These are phyloP conservation scores for Hansenula lynferdii DNA, from an alignment of 1,139 yeast genomes.

Conservation along the genomic window DNA sequence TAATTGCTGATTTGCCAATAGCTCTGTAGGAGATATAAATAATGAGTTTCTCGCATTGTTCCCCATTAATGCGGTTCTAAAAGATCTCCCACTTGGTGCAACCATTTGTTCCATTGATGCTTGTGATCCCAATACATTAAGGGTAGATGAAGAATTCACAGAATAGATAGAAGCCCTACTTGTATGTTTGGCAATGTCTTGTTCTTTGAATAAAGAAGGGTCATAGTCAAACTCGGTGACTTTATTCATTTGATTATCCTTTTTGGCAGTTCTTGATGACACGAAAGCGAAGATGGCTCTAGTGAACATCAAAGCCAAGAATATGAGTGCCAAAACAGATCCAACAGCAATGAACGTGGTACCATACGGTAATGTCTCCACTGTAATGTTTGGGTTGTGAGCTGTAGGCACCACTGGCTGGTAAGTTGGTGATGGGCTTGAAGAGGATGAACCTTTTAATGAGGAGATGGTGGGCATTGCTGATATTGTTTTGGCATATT, in stretches of 20 bases:
- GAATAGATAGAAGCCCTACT: slow-evolving; percentile 21
- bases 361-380: slow-evolving; percentile 50
- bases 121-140: slow-evolving; percentile 16
- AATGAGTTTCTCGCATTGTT: slow-evolving; percentile 24
- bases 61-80: slow-evolving; percentile 17
- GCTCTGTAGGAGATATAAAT: slow-evolving; percentile 33
- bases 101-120: slow-evolving; percentile 12
- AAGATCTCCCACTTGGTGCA: slow-evolving; percentile 15
- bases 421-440: too few species aligned
- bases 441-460: too few species aligned
- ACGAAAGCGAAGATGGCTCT: slow-evolving; percentile 9
- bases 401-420: slow-evolving; percentile 47
- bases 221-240: slow-evolving; percentile 12
- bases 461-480: slow-evolving; percentile 8
- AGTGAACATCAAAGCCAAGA: slow-evolving; percentile 9
- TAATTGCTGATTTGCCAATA: slow-evolving; percentile 11
- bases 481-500: background rate
- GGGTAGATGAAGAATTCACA: slow-evolving; percentile 19
- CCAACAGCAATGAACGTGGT: slow-evolving; percentile 78
- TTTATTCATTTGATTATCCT: slow-evolving; percentile 1
- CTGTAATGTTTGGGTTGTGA: slow-evolving; percentile 54
- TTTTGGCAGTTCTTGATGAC: slow-evolving; percentile 16
- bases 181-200: slow-evolving; percentile 3
- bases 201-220: slow-evolving; percentile 11
- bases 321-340: slow-evolving; percentile 38